Evolutionary conservation across 1,284 basidiomycete genomes (phyloP).

Genomic region (Hemileia vastatrix): DNA sequence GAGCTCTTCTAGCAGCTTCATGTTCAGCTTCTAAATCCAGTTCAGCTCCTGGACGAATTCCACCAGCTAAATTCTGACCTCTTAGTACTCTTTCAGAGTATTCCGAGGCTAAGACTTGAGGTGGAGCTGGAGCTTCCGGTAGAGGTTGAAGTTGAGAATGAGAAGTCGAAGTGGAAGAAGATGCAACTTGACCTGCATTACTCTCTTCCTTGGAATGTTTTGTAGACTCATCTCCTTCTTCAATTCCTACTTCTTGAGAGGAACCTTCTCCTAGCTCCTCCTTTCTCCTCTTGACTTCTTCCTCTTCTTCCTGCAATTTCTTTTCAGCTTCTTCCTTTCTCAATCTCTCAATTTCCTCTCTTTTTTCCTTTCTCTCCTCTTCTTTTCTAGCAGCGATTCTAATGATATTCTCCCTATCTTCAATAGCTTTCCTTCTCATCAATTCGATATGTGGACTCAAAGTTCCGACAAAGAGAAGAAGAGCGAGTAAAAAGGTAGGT

Average conservation of each 20-base stretch:
- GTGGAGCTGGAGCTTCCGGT: neutral
- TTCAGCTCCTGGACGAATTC: neutral
- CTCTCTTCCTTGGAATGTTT: too few species aligned
- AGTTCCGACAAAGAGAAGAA: slow-evolving; percentile 28
- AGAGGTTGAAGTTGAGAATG: neutral
- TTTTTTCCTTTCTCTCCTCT: too few species aligned
- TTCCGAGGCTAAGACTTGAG: neutral
- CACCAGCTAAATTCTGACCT: neutral
- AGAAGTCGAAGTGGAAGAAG: neutral
- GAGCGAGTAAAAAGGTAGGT: slow-evolving; percentile 22
- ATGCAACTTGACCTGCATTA: neutral
- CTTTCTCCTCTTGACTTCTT: too few species aligned
- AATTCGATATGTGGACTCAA: slow-evolving; percentile 33
- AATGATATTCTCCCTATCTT: too few species aligned
- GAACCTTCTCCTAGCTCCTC: too few species aligned
- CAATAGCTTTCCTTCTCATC: too few species aligned
- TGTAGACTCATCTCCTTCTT: neutral
- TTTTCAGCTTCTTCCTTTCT: too few species aligned
- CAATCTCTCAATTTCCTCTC: too few species aligned
- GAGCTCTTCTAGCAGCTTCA: neutral
- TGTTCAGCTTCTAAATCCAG: neutral
- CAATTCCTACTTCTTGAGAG: too few species aligned
- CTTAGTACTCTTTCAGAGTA: neutral
- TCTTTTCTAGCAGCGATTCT: too few species aligned
- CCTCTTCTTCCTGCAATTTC: too few species aligned